phyloP scores from a whole-genome alignment of 345 rosid species.

The Pugionium dolabratum region DNA sequence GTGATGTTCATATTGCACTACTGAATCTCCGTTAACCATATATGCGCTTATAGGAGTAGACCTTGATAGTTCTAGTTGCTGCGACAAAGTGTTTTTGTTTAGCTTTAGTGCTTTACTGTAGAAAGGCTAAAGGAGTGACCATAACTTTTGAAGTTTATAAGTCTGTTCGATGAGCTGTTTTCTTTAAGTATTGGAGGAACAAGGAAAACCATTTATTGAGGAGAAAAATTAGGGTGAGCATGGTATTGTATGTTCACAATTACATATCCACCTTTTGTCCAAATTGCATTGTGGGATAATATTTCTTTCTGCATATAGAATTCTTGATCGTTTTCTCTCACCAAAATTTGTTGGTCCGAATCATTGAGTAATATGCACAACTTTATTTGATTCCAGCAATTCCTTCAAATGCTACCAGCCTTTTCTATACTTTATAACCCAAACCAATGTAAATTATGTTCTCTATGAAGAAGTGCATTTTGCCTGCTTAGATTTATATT shows the following conservation, averaged over 20 bases:
- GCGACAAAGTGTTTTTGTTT: background rate
- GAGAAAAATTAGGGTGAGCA: too few relatives aligned
- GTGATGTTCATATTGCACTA: background rate
- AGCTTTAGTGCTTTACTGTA: background rate
- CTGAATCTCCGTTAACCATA: background rate
- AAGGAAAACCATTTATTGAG: too few relatives aligned
- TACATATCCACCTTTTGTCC: too few relatives aligned
- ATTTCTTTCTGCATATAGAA: too few relatives aligned
- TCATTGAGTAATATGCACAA: background rate
- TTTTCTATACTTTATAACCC: too few relatives aligned
- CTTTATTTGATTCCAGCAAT: background rate
- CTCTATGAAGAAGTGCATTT: background rate
- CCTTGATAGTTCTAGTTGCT: conserved; percentile 6
- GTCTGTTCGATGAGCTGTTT: background rate
- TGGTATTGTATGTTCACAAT: too few relatives aligned
- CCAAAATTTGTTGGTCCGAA: background rate
- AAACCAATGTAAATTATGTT: background rate
- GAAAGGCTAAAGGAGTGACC: background rate
- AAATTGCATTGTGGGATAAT: too few relatives aligned
- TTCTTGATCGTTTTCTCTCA: background rate
- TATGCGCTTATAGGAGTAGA: background rate
- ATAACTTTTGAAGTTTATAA: background rate
- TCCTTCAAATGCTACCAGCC: background rate
- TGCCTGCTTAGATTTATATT: background rate
- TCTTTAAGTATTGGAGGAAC: background rate